Evolutionary conservation across 768 basidiomycete species (phyloP).

Genomic region (Hygrocybe coccinea): DNA sequence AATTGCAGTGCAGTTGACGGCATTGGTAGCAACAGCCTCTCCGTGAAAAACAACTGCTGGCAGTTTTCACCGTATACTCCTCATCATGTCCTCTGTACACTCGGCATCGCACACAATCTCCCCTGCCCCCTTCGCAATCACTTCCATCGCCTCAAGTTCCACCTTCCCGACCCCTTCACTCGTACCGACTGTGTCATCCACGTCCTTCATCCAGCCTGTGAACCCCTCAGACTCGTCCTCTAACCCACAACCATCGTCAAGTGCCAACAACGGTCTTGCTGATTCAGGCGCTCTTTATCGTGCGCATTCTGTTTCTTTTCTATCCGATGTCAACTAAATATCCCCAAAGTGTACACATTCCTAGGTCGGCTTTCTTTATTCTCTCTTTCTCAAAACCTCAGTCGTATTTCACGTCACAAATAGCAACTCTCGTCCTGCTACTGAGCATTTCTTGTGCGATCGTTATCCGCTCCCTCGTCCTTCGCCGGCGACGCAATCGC

Average conservation of each 20-base stretch:
- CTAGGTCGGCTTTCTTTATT: background rate
- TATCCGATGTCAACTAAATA: background rate
- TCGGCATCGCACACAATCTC: too few species aligned
- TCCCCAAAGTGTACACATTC: constrained; percentile 3
- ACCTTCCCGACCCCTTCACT: too few species aligned
- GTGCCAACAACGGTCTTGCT: background rate
- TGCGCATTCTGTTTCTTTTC: background rate
- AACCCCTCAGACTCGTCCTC: background rate
- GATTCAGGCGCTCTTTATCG: constrained; percentile 3
- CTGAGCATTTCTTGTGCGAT: constrained; percentile 65
- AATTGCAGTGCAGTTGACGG: too few species aligned
- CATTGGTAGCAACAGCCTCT: too few species aligned
- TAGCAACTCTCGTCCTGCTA: constrained; percentile 64
- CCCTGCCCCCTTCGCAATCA: too few species aligned
- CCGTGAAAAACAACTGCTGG: too few species aligned
- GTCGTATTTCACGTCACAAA: constrained; percentile 6
- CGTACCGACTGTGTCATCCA: too few species aligned
- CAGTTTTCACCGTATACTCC: too few species aligned
- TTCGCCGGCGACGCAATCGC: constrained; percentile 56
- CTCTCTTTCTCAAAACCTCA: background rate
- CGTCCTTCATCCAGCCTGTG: too few species aligned
- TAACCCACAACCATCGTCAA: background rate
- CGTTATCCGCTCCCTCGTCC: constrained; percentile 56
- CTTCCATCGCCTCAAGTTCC: too few species aligned
- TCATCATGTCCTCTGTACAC: too few species aligned